Evolutionary conservation across 495 filamentous ascomycete genomes (phyloP).

Genomic region (Talaromyces ruber): DNA sequence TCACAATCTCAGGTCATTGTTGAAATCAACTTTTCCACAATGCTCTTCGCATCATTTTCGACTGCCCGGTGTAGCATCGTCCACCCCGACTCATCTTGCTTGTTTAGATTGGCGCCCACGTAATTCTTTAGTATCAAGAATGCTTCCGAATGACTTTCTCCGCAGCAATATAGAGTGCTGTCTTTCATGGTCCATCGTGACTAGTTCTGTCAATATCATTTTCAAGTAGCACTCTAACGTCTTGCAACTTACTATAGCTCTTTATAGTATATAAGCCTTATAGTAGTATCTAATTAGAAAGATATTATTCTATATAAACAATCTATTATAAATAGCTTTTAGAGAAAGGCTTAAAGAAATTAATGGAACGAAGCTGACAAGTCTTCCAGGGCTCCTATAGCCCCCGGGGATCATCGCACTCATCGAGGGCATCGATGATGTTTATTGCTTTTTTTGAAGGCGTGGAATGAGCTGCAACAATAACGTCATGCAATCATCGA

Average conservation of each 20-base stretch:
- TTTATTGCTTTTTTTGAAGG: neutral
- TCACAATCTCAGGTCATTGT: neutral
- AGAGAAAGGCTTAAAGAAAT: no score
- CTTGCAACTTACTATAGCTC: no score
- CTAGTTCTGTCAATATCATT: neutral
- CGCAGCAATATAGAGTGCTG: neutral
- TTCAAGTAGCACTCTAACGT: neutral
- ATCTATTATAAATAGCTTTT: no score
- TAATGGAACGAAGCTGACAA: neutral
- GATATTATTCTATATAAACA: no score
- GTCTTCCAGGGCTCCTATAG: neutral
- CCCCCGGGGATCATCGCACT: neutral
- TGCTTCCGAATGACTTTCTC: neutral
- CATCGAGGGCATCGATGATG: neutral
- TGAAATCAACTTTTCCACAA: neutral
- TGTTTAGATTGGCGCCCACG: neutral
- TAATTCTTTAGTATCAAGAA: neutral
- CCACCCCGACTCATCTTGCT: neutral
- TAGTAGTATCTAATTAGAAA: no score
- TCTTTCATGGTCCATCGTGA: neutral
- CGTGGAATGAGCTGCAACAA: neutral
- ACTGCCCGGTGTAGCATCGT: neutral
- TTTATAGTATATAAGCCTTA: no score
- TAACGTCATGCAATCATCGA: neutral
- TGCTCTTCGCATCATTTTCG: neutral